A percentile compares a stretch with the other conserved stretches of the same genome.
Evolutionary conservation across 495 filamentous ascomycete genomes (phyloP).

Genomic region (Annulohypoxylon moriforme): DNA sequence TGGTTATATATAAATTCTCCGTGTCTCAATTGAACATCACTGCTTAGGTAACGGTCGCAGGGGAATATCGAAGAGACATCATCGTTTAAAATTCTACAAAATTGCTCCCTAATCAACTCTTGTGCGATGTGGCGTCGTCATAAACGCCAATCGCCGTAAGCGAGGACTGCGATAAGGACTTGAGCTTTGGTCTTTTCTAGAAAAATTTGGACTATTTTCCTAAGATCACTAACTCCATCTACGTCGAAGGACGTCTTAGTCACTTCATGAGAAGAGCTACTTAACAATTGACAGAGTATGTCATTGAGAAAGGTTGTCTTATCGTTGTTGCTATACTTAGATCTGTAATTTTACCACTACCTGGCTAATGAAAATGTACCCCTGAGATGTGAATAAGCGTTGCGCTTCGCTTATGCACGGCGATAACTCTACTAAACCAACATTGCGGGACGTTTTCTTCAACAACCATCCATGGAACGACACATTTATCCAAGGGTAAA

Average conservation of each 20-base stretch:
- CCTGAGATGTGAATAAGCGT: not conserved
- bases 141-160: not conserved
- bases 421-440: not conserved
- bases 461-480: too few species aligned
- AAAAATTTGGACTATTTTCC: too few species aligned
- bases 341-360: not conserved
- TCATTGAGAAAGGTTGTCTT: not conserved
- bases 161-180: not conserved
- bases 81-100: not conserved
- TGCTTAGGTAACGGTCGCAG: not conserved
- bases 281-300: too few species aligned
- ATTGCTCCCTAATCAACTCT: not conserved
- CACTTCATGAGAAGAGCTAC: not conserved
- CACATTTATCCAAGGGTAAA: not conserved
- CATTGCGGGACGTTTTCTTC: too few species aligned
- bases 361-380: not conserved
- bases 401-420: not conserved
- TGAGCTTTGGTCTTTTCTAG: too few species aligned
- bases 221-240: too few species aligned
- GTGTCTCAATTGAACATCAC: not conserved
- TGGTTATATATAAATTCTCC: not conserved
- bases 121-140: not conserved
- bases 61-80: not conserved
- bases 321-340: not conserved
- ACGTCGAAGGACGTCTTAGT: too few species aligned